These are phyloP conservation scores for Peniophora sp. DNA, from an alignment of 1,284 basidiomycete species.

Conservation along the genomic window DNA sequence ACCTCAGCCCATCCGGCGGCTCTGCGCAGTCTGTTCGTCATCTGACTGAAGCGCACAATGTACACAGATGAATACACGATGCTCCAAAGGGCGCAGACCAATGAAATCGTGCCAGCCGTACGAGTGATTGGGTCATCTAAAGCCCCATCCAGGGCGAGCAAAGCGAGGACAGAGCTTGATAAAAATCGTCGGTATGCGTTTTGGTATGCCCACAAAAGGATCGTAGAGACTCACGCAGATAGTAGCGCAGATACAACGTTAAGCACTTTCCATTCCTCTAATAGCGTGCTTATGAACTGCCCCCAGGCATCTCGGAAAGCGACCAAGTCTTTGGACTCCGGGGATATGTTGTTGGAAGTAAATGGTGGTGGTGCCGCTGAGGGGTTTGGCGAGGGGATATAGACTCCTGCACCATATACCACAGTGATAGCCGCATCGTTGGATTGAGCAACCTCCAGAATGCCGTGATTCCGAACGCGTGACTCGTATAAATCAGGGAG, in stretches of 20 bases:
- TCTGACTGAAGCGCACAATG: conserved; percentile 69
- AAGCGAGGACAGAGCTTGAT: conserved; percentile 58
- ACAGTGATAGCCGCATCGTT: conserved; percentile 62
- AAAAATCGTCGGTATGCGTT: no score
- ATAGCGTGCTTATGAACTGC: conserved; percentile 56
- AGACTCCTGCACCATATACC: conserved; percentile 18
- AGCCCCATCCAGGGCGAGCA: conserved; percentile 60
- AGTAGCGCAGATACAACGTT: conserved; percentile 68
- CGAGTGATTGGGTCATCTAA: conserved; percentile 57
- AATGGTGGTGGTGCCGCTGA: conserved; percentile 53
- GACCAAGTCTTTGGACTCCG: conserved; percentile 33
- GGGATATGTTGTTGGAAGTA: conserved; percentile 55
- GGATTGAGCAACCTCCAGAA: conserved; percentile 69
- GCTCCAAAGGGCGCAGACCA: conserved; percentile 66
- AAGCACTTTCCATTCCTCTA: conserved; percentile 71
- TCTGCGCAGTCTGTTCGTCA: conserved; percentile 63
- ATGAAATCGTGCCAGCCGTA: conserved; percentile 56
- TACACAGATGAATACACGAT: conserved; percentile 71
- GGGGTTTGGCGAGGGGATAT: conserved; percentile 50
- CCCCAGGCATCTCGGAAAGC: conserved; percentile 38
- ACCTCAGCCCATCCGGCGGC: conserved; percentile 69
- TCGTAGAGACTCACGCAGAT: conserved; percentile 34
- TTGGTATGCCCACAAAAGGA: neutral
- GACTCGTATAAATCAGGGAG: conserved; percentile 69
- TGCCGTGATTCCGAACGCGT: conserved; percentile 54